A percentile compares a stretch with the other conserved stretches of the same genome.
Evolutionary conservation across 768 basidiomycete genomes (phyloP).

Genomic region (Leucocoprinus sp.): DNA sequence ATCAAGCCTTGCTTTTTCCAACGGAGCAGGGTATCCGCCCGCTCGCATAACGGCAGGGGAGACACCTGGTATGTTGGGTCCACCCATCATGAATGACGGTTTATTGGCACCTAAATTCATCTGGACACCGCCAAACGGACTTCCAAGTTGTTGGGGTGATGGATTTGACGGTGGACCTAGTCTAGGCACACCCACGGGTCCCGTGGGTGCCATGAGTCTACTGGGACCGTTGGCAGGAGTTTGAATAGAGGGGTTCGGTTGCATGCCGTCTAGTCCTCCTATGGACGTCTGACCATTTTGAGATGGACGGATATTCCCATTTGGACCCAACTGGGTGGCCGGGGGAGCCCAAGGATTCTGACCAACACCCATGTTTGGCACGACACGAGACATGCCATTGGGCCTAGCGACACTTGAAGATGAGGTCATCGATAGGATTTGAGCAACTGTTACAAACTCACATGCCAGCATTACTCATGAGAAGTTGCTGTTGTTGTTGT

Average conservation of each 20-base stretch:
- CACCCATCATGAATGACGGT: conserved; percentile 1
- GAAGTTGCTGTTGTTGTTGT: conserved; percentile 1
- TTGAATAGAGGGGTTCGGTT: conserved; percentile 4
- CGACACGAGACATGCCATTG: conserved; percentile 3
- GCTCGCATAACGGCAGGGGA: too few relatives aligned
- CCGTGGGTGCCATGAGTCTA: conserved; percentile 3
- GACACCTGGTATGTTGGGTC: conserved; percentile 3
- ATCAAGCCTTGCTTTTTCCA: conserved; percentile 49
- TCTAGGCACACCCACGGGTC: background rate
- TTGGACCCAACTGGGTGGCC: background rate
- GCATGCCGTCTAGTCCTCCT: conserved; percentile 3
- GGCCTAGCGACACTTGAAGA: background rate
- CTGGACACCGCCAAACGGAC: conserved; percentile 10
- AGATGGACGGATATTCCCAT: background rate
- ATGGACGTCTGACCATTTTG: conserved; percentile 4
- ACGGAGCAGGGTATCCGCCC: conserved; percentile 27
- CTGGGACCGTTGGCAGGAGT: conserved; percentile 5
- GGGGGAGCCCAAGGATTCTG: conserved; percentile 4
- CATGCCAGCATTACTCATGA: background rate
- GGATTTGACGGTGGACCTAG: conserved; percentile 8
- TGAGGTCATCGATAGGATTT: conserved; percentile 1
- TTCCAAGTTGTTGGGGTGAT: conserved; percentile 9
- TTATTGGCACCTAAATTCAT: conserved; percentile 8
- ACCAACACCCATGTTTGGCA: conserved; percentile 6
- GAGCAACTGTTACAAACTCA: background rate